Percentiles rank a stretch among this genome's conserved stretches.
These are phyloP conservation scores for Lophiostoma macrostomum DNA, from an alignment of 495 filamentous ascomycete genomes.

Conservation along the genomic window DNA sequence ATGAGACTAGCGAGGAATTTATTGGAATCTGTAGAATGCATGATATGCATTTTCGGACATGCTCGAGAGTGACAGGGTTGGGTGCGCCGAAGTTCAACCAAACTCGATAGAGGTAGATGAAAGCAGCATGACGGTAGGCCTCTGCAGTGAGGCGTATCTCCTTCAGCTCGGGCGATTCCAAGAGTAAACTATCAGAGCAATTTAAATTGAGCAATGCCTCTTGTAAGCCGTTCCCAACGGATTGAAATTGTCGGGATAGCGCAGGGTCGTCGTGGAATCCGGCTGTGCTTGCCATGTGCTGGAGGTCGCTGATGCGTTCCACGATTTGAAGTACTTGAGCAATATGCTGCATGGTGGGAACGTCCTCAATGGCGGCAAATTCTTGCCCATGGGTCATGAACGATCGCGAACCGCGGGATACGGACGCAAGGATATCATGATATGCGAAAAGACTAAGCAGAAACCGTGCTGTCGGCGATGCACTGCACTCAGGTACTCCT, in stretches of 20 bases:
- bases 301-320: neutral
- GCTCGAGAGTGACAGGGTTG: neutral
- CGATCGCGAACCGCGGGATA: neutral
- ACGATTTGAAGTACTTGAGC: constrained; percentile 3
- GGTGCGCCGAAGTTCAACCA: constrained; percentile 2
- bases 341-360: neutral
- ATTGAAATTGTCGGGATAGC: too few relatives aligned
- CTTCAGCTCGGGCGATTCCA: too few relatives aligned
- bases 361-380: neutral
- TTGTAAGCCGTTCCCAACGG: too few relatives aligned
- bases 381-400: neutral
- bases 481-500: neutral
- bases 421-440: constrained; percentile 4
- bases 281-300: neutral
- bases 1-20: neutral
- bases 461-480: neutral
- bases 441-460: constrained; percentile 9
- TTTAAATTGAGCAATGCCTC: too few relatives aligned
- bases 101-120: constrained; percentile 12
- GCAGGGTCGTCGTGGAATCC: too few relatives aligned
- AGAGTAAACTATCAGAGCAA: too few relatives aligned
- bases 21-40: neutral
- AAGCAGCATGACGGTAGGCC: constrained; percentile 4
- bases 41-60: neutral
- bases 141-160: neutral